phyloP scores from a whole-genome alignment of 2,329 filamentous ascomycete species.

The Ophiobolus disseminans region DNA sequence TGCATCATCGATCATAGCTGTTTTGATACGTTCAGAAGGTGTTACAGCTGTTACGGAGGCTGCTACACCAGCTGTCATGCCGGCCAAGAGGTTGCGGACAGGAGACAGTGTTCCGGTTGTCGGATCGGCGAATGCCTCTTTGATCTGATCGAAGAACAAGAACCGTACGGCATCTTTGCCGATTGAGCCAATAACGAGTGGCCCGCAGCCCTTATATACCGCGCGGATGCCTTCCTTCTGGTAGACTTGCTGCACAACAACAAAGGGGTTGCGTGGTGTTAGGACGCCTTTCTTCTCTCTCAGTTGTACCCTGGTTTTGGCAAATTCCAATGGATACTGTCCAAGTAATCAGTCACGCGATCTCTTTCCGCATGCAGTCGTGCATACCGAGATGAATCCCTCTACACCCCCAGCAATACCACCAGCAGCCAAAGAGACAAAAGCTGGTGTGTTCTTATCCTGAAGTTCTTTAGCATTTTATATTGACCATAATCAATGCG shows the following conservation, averaged over 20 bases:
- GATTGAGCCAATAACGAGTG: slow-evolving; percentile 64
- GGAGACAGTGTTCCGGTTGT: slow-evolving; percentile 65
- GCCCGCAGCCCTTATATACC: slow-evolving; percentile 69
- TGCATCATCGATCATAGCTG: slow-evolving; percentile 70
- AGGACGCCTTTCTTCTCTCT: slow-evolving; percentile 52
- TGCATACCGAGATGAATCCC: slow-evolving; percentile 44
- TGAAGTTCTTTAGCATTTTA: slow-evolving; percentile 16
- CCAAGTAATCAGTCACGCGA: slow-evolving; percentile 14
- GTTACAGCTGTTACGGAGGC: slow-evolving; percentile 71
- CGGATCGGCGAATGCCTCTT: slow-evolving; percentile 62
- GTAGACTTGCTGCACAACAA: slow-evolving; percentile 63
- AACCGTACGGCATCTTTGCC: slow-evolving; percentile 72
- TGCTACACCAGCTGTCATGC: slow-evolving; percentile 68
- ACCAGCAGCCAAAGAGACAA: slow-evolving; percentile 48
- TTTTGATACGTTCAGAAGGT: slow-evolving; percentile 73
- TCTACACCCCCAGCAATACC: slow-evolving; percentile 51
- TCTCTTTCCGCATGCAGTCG: background rate
- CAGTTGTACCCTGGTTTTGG: slow-evolving; percentile 70
- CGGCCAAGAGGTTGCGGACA: slow-evolving; percentile 65
- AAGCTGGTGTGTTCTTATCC: slow-evolving; percentile 47
- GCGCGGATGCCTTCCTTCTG: slow-evolving; percentile 63
- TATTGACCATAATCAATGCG: background rate
- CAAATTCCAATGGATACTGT: slow-evolving; percentile 70
- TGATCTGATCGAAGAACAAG: slow-evolving; percentile 70
- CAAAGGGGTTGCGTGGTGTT: slow-evolving; percentile 64